A percentile compares a stretch with the other conserved stretches of the same genome.
These are phyloP conservation scores for Cladosporium phlei DNA, from an alignment of 2,329 filamentous ascomycete genomes.

Conservation along the genomic window DNA sequence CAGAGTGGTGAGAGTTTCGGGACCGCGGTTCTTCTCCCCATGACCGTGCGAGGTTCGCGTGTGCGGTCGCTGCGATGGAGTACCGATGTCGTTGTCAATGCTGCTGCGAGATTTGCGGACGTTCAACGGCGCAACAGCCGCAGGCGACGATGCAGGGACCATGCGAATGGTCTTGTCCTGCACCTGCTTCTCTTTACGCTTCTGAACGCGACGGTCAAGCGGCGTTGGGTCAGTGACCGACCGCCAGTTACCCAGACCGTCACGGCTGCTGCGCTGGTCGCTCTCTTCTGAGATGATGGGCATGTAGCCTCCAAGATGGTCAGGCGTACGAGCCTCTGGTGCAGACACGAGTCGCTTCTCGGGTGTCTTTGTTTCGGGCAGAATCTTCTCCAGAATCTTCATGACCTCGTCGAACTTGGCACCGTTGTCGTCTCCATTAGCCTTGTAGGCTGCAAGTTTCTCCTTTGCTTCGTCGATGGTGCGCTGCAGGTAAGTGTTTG, in stretches of 20 bases:
- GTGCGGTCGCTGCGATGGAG: conserved; percentile 14
- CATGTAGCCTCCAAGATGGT: conserved; percentile 33
- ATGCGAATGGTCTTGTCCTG: conserved; percentile 50
- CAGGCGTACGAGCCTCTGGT: conserved; percentile 32
- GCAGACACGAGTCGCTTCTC: conserved; percentile 45
- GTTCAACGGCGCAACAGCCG: conserved; percentile 49
- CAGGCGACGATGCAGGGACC: conserved; percentile 49
- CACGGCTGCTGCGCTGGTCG: conserved; percentile 26
- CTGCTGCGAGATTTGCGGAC: conserved; percentile 47
- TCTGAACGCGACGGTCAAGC: conserved; percentile 15
- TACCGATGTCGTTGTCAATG: conserved; percentile 24
- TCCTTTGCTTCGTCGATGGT: conserved; percentile 56
- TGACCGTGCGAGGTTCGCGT: conserved; percentile 21
- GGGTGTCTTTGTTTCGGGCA: conserved; percentile 21
- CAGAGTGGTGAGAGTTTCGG: conserved; percentile 20
- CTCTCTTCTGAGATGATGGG: conserved; percentile 52
- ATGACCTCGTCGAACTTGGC: conserved; percentile 57
- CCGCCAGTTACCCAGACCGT: conserved; percentile 34
- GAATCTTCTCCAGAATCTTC: conserved; percentile 36
- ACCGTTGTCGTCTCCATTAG: conserved; percentile 43
- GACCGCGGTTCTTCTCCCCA: conserved; percentile 19
- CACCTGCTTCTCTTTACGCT: conserved; percentile 24
- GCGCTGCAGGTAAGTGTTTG: conserved; percentile 49
- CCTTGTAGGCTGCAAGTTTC: conserved; percentile 49
- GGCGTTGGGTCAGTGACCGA: conserved; percentile 40